phyloP scores from a whole-genome alignment of 805 yeast genomes.

The Brettanomyces custersianus region DNA sequence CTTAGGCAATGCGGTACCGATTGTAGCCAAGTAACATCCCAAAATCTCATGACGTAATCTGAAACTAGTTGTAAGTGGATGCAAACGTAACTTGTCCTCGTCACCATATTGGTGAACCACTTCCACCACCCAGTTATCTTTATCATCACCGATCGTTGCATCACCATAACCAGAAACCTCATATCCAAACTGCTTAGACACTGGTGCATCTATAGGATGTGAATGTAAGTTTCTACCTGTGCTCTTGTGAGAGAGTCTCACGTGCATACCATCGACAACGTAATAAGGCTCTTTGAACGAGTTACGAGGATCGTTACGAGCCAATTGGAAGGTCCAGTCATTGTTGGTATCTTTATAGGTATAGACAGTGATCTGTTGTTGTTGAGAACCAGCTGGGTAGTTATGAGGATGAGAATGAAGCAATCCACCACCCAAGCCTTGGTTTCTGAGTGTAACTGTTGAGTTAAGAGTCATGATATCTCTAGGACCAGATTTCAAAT shows the following conservation, averaged over 20 bases:
- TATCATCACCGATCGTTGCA: constrained; percentile 58
- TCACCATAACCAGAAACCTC: constrained; percentile 90
- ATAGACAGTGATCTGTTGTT: constrained; percentile 93
- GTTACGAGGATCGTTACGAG: constrained; percentile 34
- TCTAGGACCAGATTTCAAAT: constrained; percentile 57
- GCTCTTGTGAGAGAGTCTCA: constrained; percentile 62
- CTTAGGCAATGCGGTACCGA: constrained; percentile 58
- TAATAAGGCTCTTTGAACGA: constrained; percentile 24
- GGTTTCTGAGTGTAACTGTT: constrained; percentile 53
- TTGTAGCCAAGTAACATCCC: constrained; percentile 72
- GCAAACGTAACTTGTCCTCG: constrained; percentile 45
- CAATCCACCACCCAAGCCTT: constrained; percentile 63
- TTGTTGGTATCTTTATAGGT: constrained; percentile 88
- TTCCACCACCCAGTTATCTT: constrained; percentile 89
- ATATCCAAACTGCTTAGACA: constrained; percentile 44
- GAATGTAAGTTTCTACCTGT: constrained; percentile 78
- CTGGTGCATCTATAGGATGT: constrained; percentile 71
- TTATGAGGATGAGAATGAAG: constrained; percentile 80
- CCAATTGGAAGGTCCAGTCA: constrained; percentile 64
- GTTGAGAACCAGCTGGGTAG: constrained; percentile 88
- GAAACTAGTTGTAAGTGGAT: constrained; percentile 70
- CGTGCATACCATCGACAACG: constrained; percentile 52
- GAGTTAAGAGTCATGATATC: constrained; percentile 49
- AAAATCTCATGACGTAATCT: constrained; percentile 53
- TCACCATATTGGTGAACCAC: constrained; percentile 53